Conservation (phyloP, 805 yeast species). For the Saturnispora ahearnii region DNA sequence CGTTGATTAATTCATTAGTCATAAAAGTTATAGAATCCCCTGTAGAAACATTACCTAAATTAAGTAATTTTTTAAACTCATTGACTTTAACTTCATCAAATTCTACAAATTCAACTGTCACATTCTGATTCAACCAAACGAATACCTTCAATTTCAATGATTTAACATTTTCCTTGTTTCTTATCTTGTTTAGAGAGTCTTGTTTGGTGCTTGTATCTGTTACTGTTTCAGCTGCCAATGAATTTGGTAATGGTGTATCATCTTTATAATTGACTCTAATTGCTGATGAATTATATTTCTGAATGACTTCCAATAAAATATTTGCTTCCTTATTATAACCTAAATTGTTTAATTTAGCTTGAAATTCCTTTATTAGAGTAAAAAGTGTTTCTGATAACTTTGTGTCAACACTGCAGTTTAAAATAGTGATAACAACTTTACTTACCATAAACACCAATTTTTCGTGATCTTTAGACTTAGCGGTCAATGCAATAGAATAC, state of each 20-base stretch:
- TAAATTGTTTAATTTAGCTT: background rate
- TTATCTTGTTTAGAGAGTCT: background rate
- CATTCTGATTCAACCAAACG: slow-evolving; percentile 26
- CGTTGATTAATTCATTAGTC: slow-evolving; percentile 21
- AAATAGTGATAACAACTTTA: slow-evolving; percentile 18
- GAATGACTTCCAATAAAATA: background rate
- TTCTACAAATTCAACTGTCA: slow-evolving; percentile 17
- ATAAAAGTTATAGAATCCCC: slow-evolving; percentile 24
- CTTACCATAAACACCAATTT: slow-evolving; percentile 18
- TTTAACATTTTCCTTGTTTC: slow-evolving; percentile 12
- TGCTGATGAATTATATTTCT: background rate
- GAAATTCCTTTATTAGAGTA: background rate
- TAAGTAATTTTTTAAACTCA: slow-evolving; percentile 20
- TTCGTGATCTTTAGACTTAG: slow-evolving; percentile 3
- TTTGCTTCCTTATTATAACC: background rate
- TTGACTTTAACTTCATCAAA: slow-evolving; percentile 2
- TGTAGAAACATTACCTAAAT: slow-evolving; percentile 23
- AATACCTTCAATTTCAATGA: slow-evolving; percentile 22
- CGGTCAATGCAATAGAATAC: background rate
- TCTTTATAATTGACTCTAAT: slow-evolving; percentile 4
- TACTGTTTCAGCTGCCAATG: background rate
- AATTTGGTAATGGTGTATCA: background rate
- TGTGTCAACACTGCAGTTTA: slow-evolving; percentile 9
- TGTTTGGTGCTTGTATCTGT: background rate
- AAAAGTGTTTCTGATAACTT: slow-evolving; percentile 11